Percentiles rank a stretch among this genome's conserved stretches.
Evolutionary conservation across 108 stramenopile genomes (phyloP).

Genomic region (Conticribra guillardii): DNA sequence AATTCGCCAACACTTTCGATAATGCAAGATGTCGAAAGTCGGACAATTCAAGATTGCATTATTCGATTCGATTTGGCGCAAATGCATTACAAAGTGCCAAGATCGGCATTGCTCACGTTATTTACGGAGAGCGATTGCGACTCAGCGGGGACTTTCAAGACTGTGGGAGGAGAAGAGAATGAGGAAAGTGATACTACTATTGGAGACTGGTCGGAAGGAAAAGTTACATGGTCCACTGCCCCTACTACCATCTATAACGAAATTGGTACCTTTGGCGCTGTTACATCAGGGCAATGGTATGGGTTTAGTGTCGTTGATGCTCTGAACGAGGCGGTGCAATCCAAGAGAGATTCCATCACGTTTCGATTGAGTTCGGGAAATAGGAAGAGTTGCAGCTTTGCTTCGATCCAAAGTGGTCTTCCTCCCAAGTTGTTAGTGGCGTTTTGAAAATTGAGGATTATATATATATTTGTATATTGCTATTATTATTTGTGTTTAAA

Average conservation of each 20-base stretch:
- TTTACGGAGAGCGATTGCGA: slow-evolving; percentile 9
- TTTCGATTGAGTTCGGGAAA: slow-evolving; percentile 15
- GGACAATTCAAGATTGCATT: slow-evolving; percentile 14
- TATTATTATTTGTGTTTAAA: no score
- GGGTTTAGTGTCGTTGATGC: slow-evolving; percentile 22
- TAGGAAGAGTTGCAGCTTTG: slow-evolving; percentile 10
- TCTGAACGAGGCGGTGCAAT: slow-evolving; percentile 6
- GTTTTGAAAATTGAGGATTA: no score
- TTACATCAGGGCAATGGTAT: slow-evolving; percentile 20
- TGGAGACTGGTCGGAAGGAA: slow-evolving; percentile 4
- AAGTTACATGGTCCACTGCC: slow-evolving; percentile 15
- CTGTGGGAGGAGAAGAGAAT: not conserved
- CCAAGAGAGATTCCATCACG: not conserved
- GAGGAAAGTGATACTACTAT: no score
- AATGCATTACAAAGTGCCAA: slow-evolving; percentile 8
- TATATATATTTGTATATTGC: no score
- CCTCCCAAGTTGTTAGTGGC: slow-evolving; percentile 15
- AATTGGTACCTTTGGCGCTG: slow-evolving; percentile 19
- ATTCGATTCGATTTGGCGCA: slow-evolving; percentile 19
- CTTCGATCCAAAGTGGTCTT: slow-evolving; percentile 22
- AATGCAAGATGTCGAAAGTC: not conserved
- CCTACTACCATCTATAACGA: slow-evolving; percentile 1
- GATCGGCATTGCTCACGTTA: slow-evolving; percentile 15
- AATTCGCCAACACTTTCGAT: slow-evolving; percentile 6
- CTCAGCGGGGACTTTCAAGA: slow-evolving; percentile 16